Evolutionary conservation across 352 stramenopile genomes (phyloP).

Genomic region (Phytophthora pluvialis): DNA sequence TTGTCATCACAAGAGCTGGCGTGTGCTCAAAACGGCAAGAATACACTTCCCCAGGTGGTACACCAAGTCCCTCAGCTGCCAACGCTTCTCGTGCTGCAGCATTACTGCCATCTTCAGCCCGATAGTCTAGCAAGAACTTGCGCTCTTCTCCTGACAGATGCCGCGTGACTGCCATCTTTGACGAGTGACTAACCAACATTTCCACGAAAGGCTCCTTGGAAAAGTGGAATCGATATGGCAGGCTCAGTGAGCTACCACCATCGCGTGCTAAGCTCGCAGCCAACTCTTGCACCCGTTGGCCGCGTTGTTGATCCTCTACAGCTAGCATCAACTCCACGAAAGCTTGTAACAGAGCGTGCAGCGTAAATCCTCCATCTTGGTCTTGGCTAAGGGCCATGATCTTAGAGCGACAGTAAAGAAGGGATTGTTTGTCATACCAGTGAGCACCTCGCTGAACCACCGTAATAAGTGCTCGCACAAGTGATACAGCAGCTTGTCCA

Average conservation of each 20-base stretch:
- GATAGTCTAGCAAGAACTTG: constrained; percentile 79
- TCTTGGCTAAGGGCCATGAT: constrained; percentile 87
- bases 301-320: constrained; percentile 77
- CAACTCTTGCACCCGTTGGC: constrained; percentile 56
- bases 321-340: constrained; percentile 87
- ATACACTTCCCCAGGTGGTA: constrained; percentile 36
- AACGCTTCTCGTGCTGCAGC: constrained; percentile 20
- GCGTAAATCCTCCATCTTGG: constrained; percentile 78
- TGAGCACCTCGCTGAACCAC: constrained; percentile 64
- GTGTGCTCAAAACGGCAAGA: constrained; percentile 89
- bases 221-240: constrained; percentile 85
- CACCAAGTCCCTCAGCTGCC: constrained; percentile 26
- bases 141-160: constrained; percentile 80
- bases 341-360: constrained; percentile 76
- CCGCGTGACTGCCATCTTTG: constrained; percentile 76
- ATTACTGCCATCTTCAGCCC: constrained; percentile 43
- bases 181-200: constrained; percentile 84
- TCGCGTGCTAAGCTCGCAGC: constrained; percentile 62
- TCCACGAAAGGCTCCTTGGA: constrained; percentile 64
- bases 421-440: constrained; percentile 75
- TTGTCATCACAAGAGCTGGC: constrained; percentile 69
- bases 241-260: constrained; percentile 44
- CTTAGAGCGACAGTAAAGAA: constrained; percentile 87
- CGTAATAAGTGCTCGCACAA: constrained; percentile 73
- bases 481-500: constrained; percentile 56